Conservation (phyloP, 2,329 filamentous ascomycete species). For the Colletotrichum godetiae region DNA sequence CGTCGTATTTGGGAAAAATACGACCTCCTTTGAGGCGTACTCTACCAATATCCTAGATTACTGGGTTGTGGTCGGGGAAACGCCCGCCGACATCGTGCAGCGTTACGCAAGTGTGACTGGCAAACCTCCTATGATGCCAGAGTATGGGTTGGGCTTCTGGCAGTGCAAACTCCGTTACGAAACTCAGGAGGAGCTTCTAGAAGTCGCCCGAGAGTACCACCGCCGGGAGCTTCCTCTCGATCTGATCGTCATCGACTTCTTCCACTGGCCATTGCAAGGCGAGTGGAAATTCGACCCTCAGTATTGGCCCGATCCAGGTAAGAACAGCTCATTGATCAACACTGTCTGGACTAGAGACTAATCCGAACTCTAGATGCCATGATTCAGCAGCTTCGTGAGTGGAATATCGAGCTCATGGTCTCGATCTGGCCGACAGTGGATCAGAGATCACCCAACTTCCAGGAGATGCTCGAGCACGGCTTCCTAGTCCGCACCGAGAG, state of each 20-base stretch:
- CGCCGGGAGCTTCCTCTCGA: conserved; percentile 65
- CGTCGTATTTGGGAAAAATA: conserved; percentile 67
- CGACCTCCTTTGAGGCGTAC: conserved; percentile 67
- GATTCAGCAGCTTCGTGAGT: conserved; percentile 67
- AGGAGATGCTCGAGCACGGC: conserved; percentile 54
- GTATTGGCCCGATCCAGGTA: conserved; percentile 71
- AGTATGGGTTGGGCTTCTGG: conserved; percentile 71
- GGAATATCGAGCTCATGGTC: conserved; percentile 75
- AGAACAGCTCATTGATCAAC: too few species aligned
- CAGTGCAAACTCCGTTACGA: conserved; percentile 73
- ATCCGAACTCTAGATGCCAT: conserved; percentile 59
- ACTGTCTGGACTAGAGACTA: too few species aligned
- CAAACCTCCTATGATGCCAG: conserved; percentile 71
- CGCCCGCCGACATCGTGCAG: conserved; percentile 62
- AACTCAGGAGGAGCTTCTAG: conserved; percentile 69
- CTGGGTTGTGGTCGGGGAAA: conserved; percentile 67
- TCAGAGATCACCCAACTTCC: conserved; percentile 44
- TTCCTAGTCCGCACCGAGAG: conserved; percentile 70
- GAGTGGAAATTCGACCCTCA: conserved; percentile 75
- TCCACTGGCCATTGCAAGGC: conserved; percentile 73
- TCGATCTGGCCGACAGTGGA: conserved; percentile 73
- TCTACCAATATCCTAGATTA: conserved; percentile 68
- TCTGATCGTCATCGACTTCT: conserved; percentile 72
- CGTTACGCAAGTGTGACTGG: conserved; percentile 65
- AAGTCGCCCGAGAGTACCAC: conserved; percentile 68